Percentiles rank a stretch among this genome's conserved stretches.
Conservation (phyloP, 495 filamentous ascomycete species). For the Lophiotrema nucula region DNA sequence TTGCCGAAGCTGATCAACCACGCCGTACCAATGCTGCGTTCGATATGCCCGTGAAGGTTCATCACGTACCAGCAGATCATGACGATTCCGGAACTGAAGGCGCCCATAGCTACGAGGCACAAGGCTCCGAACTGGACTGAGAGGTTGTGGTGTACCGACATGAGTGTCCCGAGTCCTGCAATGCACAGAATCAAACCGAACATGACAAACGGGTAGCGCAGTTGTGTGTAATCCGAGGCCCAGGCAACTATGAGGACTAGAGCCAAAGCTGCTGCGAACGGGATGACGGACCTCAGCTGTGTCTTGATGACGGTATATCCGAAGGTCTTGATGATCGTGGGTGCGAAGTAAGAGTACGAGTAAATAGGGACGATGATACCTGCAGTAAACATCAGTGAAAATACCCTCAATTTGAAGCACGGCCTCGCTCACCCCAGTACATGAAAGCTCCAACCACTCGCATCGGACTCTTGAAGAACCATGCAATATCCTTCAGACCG, state of each 20-base stretch:
- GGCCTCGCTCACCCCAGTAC: constrained; percentile 5
- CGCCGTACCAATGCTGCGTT: constrained; percentile 37
- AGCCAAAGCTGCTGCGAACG: constrained; percentile 8
- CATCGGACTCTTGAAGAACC: constrained; percentile 11
- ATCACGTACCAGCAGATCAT: constrained; percentile 42
- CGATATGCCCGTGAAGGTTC: constrained; percentile 39
- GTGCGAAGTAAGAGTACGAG: constrained; percentile 14
- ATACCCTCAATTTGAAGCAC: not conserved
- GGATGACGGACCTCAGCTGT: constrained; percentile 5
- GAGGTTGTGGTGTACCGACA: constrained; percentile 20
- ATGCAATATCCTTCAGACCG: constrained; percentile 1
- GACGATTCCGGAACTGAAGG: constrained; percentile 31
- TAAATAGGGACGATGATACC: constrained; percentile 14
- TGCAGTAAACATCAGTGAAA: not conserved
- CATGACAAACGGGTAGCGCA: constrained; percentile 13
- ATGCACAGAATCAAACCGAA: constrained; percentile 8
- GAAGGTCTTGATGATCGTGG: constrained; percentile 6
- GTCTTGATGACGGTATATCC: constrained; percentile 9
- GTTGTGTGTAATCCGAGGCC: constrained; percentile 2
- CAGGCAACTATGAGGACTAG: constrained; percentile 7
- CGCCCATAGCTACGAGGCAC: constrained; percentile 29
- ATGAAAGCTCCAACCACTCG: constrained; percentile 14
- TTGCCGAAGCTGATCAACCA: constrained; percentile 29
- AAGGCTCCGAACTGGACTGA: constrained; percentile 21
- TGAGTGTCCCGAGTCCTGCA: constrained; percentile 8